A percentile compares a stretch with the other conserved stretches of the same genome.
These are phyloP conservation scores for Penicillium longicatenatum DNA, from an alignment of 495 filamentous ascomycete species.

Conservation along the genomic window DNA sequence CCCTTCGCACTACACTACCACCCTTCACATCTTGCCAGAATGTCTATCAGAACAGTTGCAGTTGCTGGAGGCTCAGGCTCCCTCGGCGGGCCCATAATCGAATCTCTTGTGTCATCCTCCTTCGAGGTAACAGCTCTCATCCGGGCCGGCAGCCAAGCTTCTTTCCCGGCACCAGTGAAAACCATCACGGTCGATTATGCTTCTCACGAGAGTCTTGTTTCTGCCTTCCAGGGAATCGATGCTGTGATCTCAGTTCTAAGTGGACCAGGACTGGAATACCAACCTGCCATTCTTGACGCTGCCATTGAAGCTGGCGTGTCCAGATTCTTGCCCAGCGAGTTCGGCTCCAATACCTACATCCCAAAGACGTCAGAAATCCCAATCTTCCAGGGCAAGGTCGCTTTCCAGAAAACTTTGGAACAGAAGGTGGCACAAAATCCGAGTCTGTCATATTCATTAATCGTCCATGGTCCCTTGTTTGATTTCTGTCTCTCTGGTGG, in stretches of 20 bases:
- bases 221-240: slow-evolving; percentile 36
- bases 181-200: slow-evolving; percentile 23
- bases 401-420: background rate
- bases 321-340: slow-evolving; percentile 57
- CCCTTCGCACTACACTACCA: background rate
- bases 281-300: slow-evolving; percentile 53
- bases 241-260: slow-evolving; percentile 40
- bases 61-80: background rate
- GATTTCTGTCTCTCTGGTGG: slow-evolving; percentile 10
- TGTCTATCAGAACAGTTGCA: slow-evolving; percentile 2
- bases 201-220: slow-evolving; percentile 21
- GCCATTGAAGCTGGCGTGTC: slow-evolving; percentile 53
- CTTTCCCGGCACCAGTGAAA: background rate
- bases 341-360: slow-evolving; percentile 10
- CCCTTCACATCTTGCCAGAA: background rate
- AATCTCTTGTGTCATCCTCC: background rate
- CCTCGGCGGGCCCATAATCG: background rate
- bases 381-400: slow-evolving; percentile 3
- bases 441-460: background rate
- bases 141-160: background rate
- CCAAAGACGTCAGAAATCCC: background rate
- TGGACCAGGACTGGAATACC: slow-evolving; percentile 24
- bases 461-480: slow-evolving; percentile 17
- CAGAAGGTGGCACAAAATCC: slow-evolving; percentile 1
- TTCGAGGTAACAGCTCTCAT: slow-evolving; percentile 1